phyloP scores from a whole-genome alignment of 371 early-diverging fungal species.

The Mucor velutinosus region DNA sequence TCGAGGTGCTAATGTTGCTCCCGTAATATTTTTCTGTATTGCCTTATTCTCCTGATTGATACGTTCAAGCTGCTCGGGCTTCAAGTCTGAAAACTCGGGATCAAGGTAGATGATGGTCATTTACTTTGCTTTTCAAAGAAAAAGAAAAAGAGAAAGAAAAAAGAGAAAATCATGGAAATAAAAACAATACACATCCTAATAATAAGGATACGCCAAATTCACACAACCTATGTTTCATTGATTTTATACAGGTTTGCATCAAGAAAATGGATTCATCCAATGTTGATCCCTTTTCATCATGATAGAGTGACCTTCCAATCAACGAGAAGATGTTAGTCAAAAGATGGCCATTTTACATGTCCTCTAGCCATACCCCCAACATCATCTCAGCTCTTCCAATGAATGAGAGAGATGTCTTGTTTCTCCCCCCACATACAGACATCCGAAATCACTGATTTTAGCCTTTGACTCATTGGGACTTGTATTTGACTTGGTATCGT shows the following conservation, averaged over 20 bases:
- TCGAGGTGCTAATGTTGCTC: slow-evolving; percentile 44
- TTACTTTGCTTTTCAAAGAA: too few species aligned
- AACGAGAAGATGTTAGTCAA: background rate
- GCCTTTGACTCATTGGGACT: slow-evolving; percentile 20
- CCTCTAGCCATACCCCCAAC: background rate
- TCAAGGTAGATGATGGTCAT: slow-evolving; percentile 2
- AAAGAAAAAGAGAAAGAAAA: background rate
- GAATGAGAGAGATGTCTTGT: background rate
- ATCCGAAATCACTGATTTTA: background rate
- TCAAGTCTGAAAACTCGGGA: background rate
- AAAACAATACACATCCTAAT: too few species aligned
- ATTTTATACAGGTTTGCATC: too few species aligned
- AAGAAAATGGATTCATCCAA: too few species aligned
- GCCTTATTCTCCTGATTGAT: background rate
- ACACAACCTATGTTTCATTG: too few species aligned
- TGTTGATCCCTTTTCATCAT: background rate
- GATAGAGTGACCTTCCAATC: background rate
- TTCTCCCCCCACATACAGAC: background rate
- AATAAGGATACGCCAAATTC: too few species aligned
- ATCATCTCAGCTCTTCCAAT: background rate
- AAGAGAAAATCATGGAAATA: background rate
- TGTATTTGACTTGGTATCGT: slow-evolving; percentile 1
- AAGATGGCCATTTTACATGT: background rate
- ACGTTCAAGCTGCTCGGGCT: background rate
- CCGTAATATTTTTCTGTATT: background rate